Base-by-base conservation (phyloP, 2,329 filamentous ascomycete genomes). In the Penicillium frequentans region DNA sequence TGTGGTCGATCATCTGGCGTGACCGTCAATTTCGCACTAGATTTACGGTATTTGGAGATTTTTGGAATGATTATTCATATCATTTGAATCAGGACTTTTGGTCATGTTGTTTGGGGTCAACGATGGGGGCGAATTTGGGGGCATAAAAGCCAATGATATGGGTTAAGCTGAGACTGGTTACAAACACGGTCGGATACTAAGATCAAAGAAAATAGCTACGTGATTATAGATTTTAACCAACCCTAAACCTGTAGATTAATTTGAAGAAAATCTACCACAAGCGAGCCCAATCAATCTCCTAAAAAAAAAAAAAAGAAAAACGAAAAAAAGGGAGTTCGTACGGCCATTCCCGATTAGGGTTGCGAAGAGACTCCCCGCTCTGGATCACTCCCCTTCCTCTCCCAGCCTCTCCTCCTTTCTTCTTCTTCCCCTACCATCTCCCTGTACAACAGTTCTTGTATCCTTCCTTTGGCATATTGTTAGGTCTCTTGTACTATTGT, bases 391-490 rank as follows among this genome's bases (percentile, higher is more conserved):
- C 49, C 33, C 56, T 46, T 39, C 27, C 56, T 50, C 54, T 56
- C 58, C 64, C 61, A 63, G 57, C 57, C 59, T 64, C 56, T 59
- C 44, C 56, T 61, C 62, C 58, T 67, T 56, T 62, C 54, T 60
- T 54, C 54, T 49, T 58, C 58, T 58, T 52, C 52, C 56, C 56
- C 54, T 58, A 54, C 64, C 55, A 53, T 47, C 57, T 62, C 47
- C 52, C 50, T 66, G 64, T 66, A 66, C 59, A 66, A 66, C 64
- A 65, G 52, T 46, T 54, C 47, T 53, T 60, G 49, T 64, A 57
- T 62, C 58, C 44, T 61, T 64, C 57, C 46, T 62, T 62, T 55
- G 53, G 59, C 51, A 56, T 64, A 48, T 57, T 59, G 39, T 51
- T 60, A 39, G 59, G 43, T 58, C 55, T 54, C 56, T 48, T 50